These are phyloP conservation scores for Amesomyces nigricolor DNA, from an alignment of 2,329 filamentous ascomycete species.

Conservation along the genomic window DNA sequence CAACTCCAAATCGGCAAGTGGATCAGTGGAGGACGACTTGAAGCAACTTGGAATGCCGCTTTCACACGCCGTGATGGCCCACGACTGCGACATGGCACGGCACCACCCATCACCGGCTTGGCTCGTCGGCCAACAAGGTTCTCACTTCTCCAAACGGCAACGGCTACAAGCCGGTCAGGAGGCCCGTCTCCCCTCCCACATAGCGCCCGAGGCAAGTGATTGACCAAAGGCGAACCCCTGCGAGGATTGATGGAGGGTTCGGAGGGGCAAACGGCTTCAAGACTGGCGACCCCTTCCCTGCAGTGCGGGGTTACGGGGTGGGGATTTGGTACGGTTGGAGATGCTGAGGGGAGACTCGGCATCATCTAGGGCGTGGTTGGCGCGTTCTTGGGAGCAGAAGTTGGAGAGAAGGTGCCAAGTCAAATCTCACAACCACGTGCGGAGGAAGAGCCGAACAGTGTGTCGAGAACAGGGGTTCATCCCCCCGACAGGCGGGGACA, in stretches of 20 bases:
- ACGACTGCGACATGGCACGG: neutral
- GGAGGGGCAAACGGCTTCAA: neutral
- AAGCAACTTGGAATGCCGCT: neutral
- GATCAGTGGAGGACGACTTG: neutral
- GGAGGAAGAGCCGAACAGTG: neutral
- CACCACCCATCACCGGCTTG: neutral
- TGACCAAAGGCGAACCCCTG: neutral
- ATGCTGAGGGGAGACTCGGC: slow-evolving; percentile 22
- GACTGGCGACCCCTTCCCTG: neutral
- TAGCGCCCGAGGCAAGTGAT: no score
- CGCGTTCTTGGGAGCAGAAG: neutral
- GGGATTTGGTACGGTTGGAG: slow-evolving; percentile 12
- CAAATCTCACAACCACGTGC: neutral
- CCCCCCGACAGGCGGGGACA: no score
- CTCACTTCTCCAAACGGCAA: neutral
- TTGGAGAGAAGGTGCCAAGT: neutral
- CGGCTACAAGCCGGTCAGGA: neutral
- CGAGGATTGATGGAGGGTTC: neutral
- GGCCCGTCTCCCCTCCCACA: neutral
- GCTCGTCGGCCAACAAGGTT: neutral
- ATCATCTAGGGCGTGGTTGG: slow-evolving; percentile 7
- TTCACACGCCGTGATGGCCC: neutral
- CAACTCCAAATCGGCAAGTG: slow-evolving; percentile 5
- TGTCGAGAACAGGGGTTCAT: no score
- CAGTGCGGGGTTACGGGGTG: slow-evolving; percentile 21